These are phyloP conservation scores for Cantharellus cinnabarinus DNA, from an alignment of 768 basidiomycete genomes.

Conservation along the genomic window DNA sequence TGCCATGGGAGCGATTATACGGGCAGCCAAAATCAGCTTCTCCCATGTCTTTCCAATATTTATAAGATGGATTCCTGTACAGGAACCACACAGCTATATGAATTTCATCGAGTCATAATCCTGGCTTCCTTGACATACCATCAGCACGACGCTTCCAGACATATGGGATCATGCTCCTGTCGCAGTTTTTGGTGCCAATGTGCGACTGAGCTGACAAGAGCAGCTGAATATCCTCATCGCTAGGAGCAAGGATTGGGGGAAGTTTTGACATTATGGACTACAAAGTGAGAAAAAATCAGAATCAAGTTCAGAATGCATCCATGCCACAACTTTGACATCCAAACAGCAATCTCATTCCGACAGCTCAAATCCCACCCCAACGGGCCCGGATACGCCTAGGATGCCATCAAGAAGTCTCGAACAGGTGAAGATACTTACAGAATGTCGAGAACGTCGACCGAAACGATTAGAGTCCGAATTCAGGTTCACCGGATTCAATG, in stretches of 20 bases:
- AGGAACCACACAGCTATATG: slow-evolving; percentile 1
- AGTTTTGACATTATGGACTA: slow-evolving; percentile 43
- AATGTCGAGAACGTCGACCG: too few species aligned
- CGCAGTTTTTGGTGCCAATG: slow-evolving; percentile 97
- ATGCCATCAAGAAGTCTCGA: too few species aligned
- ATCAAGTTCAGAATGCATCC: too few species aligned
- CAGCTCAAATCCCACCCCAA: too few species aligned
- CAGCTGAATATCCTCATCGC: slow-evolving; percentile 93
- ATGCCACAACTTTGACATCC: too few species aligned
- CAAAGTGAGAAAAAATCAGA: not conserved
- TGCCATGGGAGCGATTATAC: slow-evolving; percentile 91
- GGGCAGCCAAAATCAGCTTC: slow-evolving; percentile 94
- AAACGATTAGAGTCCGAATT: too few species aligned
- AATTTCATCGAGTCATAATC: slow-evolving; percentile 1
- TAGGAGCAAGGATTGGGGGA: slow-evolving; percentile 79
- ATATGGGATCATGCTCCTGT: slow-evolving; percentile 97
- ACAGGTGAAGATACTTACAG: too few species aligned
- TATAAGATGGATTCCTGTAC: slow-evolving; percentile 76
- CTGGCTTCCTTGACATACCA: slow-evolving; percentile 33
- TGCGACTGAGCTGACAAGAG: slow-evolving; percentile 91
- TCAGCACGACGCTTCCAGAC: slow-evolving; percentile 93
- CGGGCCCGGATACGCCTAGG: too few species aligned
- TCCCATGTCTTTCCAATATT: slow-evolving; percentile 99
- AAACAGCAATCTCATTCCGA: too few species aligned
- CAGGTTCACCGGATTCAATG: too few species aligned